Conservation (phyloP, 2,329 filamentous ascomycete genomes). For the Aureobasidium sp. region DNA sequence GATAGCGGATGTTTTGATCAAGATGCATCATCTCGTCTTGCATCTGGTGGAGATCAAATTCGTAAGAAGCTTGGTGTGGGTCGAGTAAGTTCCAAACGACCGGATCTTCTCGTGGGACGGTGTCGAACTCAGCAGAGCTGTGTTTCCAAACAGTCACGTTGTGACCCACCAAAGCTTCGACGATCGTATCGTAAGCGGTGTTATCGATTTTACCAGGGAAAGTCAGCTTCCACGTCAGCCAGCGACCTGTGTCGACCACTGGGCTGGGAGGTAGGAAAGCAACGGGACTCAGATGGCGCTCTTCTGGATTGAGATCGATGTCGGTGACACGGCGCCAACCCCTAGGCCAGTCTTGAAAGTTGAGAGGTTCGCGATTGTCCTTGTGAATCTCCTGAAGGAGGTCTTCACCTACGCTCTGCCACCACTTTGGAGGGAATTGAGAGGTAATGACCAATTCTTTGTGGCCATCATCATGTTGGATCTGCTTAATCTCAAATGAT, state of each 20-base stretch:
- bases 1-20: slow-evolving; percentile 68
- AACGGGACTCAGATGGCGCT: slow-evolving; percentile 4
- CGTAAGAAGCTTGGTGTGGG: not conserved
- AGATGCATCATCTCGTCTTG: slow-evolving; percentile 23
- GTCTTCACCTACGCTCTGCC: slow-evolving; percentile 21
- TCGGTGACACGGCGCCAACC: slow-evolving; percentile 57
- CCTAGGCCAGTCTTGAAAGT: slow-evolving; percentile 46
- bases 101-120: not conserved
- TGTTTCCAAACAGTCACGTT: slow-evolving; percentile 46
- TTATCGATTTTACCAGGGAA: not conserved
- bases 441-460: slow-evolving; percentile 26
- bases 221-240: slow-evolving; percentile 46
- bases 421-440: slow-evolving; percentile 31
- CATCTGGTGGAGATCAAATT: slow-evolving; percentile 16
- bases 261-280: slow-evolving; percentile 5
- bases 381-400: slow-evolving; percentile 27
- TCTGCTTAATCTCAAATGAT: not conserved
- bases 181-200: slow-evolving; percentile 11
- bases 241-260: slow-evolving; percentile 37
- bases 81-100: not conserved
- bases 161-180: slow-evolving; percentile 54
- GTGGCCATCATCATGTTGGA: not conserved
- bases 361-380: slow-evolving; percentile 32
- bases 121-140: not conserved
- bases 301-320: slow-evolving; percentile 38